phyloP scores from a whole-genome alignment of 352 stramenopile species.

The Phytophthora colocasiae region DNA sequence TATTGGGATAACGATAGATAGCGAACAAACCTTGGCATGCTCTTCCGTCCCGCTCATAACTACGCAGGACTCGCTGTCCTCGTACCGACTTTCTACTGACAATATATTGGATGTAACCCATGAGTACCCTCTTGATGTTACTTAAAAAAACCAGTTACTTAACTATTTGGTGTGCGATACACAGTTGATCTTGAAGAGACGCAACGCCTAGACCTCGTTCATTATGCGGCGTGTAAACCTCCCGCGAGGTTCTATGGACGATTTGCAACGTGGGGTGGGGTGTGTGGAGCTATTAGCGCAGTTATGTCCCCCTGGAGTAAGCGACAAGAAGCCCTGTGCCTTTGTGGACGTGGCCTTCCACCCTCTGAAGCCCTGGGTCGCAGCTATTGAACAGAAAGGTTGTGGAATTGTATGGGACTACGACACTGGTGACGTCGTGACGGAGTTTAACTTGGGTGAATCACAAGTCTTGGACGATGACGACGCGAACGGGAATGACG shows the following conservation, averaged over 20 bases:
- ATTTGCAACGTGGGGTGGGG: slow-evolving; percentile 55
- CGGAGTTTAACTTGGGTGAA: slow-evolving; percentile 71
- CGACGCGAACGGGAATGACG: slow-evolving; percentile 18
- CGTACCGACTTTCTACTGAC: slow-evolving; percentile 19
- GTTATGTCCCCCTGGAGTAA: slow-evolving; percentile 57
- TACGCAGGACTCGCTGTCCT: neutral
- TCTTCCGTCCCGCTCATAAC: slow-evolving; percentile 33
- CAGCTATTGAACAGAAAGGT: slow-evolving; percentile 70
- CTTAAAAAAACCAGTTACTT: neutral
- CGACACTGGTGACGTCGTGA: slow-evolving; percentile 66
- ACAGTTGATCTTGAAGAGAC: slow-evolving; percentile 35
- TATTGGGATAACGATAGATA: neutral
- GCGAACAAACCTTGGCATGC: slow-evolving; percentile 13
- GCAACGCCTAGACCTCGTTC: no score
- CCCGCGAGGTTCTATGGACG: slow-evolving; percentile 62
- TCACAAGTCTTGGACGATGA: slow-evolving; percentile 48
- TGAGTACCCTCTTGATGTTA: slow-evolving; percentile 6
- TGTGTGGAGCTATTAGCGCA: slow-evolving; percentile 67
- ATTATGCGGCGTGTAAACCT: slow-evolving; percentile 29
- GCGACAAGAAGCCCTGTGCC: slow-evolving; percentile 78
- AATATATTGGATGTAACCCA: slow-evolving; percentile 6
- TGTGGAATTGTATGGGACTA: slow-evolving; percentile 76
- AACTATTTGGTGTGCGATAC: slow-evolving; percentile 12
- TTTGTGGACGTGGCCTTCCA: slow-evolving; percentile 75
- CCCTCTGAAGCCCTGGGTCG: slow-evolving; percentile 69